Conservation (phyloP, 257 asterid genomes). For the Voacanga thouarsii region DNA sequence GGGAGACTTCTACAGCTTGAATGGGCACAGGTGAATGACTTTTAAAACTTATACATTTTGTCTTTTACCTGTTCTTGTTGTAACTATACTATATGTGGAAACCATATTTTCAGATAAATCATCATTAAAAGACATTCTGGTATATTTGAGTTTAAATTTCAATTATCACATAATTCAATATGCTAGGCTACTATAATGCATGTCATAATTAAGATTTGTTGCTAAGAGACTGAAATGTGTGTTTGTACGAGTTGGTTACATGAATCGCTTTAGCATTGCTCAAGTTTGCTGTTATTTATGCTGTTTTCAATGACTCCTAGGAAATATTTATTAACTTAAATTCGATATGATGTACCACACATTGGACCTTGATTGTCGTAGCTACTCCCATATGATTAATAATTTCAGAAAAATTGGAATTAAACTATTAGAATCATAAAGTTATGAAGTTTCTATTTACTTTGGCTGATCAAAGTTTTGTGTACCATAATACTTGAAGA, state of each 20-base stretch:
- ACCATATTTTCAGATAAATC: not conserved
- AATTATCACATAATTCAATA: too few relatives aligned
- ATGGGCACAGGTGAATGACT: slow-evolving; percentile 30
- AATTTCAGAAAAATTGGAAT: too few relatives aligned
- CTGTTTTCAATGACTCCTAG: not conserved
- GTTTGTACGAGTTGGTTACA: not conserved
- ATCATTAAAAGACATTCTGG: not conserved
- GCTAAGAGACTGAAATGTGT: not conserved
- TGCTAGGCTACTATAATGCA: not conserved
- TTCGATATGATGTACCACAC: not conserved
- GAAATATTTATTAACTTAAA: not conserved
- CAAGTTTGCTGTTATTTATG: not conserved
- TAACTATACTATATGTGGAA: not conserved
- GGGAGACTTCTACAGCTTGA: slow-evolving; percentile 28
- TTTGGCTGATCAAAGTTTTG: not conserved
- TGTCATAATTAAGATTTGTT: not conserved
- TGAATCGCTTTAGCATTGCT: not conserved
- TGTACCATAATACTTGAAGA: too few relatives aligned
- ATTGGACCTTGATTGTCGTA: not conserved
- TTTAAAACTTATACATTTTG: not conserved
- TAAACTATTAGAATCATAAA: too few relatives aligned
- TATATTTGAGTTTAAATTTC: not conserved
- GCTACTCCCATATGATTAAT: not conserved
- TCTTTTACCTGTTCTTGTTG: too few relatives aligned
- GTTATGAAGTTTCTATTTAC: not conserved